Conservation (phyloP, 1,284 basidiomycete genomes). For the Entoloma clypeatum region DNA sequence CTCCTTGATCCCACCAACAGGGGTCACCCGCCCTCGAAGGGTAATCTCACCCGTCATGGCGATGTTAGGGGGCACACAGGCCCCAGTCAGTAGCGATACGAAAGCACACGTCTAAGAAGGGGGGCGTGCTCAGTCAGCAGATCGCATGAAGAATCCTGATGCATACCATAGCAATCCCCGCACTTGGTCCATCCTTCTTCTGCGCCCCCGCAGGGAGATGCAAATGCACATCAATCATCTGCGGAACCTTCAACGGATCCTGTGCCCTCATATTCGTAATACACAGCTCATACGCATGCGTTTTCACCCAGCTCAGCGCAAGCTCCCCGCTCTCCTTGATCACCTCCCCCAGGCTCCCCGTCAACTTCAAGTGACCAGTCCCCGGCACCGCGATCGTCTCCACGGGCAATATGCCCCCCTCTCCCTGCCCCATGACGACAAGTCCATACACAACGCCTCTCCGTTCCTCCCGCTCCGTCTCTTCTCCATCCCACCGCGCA, state of each 20-base stretch:
- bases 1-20: constrained; percentile 83
- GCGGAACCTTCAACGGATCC: constrained; percentile 70
- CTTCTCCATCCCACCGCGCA: constrained; percentile 78
- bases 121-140: neutral
- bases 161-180: constrained; percentile 81
- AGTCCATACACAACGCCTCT: constrained; percentile 81
- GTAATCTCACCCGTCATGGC: constrained; percentile 90
- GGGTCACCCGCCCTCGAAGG: constrained; percentile 71
- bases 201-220: constrained; percentile 85
- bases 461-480: constrained; percentile 65
- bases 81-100: constrained; percentile 77
- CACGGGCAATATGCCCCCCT: constrained; percentile 82
- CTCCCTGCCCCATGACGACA: constrained; percentile 85
- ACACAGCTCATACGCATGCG: constrained; percentile 76
- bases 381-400: constrained; percentile 78
- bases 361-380: constrained; percentile 66
- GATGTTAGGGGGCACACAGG: constrained; percentile 61
- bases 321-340: constrained; percentile 89
- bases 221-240: constrained; percentile 79
- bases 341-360: constrained; percentile 80
- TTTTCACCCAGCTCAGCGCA: constrained; percentile 85
- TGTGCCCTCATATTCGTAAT: constrained; percentile 66
- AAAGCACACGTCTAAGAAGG: constrained; percentile 69
- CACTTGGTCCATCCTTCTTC: constrained; percentile 89
- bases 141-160: neutral